Evolutionary conservation across 768 basidiomycete species (phyloP), one percentile per base, ranked within the genome.

Genomic region (Strobilomyces echinocephalus): DNA sequence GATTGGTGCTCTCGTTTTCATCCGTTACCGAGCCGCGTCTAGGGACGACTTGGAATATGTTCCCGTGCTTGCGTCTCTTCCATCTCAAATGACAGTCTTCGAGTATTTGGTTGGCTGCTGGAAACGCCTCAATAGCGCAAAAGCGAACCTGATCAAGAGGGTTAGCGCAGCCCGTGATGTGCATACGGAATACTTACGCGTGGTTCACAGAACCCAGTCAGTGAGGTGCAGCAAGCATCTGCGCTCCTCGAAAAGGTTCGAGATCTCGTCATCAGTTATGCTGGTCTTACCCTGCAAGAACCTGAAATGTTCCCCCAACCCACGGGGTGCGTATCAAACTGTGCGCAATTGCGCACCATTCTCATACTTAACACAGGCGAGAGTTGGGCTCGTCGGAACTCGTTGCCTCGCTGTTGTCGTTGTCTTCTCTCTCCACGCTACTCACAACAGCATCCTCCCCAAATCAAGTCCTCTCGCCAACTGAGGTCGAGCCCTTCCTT

Each of bases 301-400:
- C 90, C 95, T 1, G 85, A 84, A 36, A 95, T 97, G 87, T 98
- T 99, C 60, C 89, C 92, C 45, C 91, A 97, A 60, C 95, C 94
- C 10, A 51, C 70, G 49, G 79, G 82, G 93, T 90, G 69, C 54
- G 80, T 74, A 24, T 44, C 20, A 46, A 33, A 16, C 8, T 16
- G 20, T 48, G 33, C 14, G 35, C n/a, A n/a, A n/a, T 36, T 31
- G 41, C 21, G 15, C 31, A 35, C 24, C 45, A 14, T 20, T 45
- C 49, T 52, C 30, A 66, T 51, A 24, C 21, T 34, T 36, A 18
- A 7, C 34, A 34, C 52, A 91, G 89, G 8, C 87, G 86, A 63
- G 74, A 75, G 1, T 71, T 88, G 47, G 95, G 95, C 12, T 74
- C 90, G 1, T 72, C 79, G 16, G 97, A 98, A 65, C 80, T 98